phyloP scores from a whole-genome alignment of 129 eudicot species.

The Erigeron canadensis region DNA sequence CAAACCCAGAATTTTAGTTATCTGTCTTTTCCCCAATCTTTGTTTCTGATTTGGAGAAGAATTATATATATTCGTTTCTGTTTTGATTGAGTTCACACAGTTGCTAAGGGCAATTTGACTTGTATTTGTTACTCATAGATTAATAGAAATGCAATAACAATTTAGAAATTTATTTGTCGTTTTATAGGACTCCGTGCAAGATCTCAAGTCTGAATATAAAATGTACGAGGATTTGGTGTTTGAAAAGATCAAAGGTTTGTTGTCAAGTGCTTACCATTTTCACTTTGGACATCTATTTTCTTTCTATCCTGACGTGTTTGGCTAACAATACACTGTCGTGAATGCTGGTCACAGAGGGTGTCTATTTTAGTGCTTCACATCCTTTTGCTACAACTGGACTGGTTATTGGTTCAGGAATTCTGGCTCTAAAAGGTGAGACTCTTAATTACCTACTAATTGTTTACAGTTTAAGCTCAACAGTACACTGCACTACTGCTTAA shows the following conservation, averaged over 20 bases:
- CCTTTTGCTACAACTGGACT: conserved; percentile 71
- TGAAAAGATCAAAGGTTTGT: conserved; percentile 78
- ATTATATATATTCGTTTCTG: too few relatives aligned
- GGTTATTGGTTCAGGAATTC: conserved; percentile 60
- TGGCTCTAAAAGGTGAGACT: conserved; percentile 64
- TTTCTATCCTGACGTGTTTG: conserved; percentile 2
- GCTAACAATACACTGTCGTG: conserved; percentile 13
- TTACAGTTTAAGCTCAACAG: conserved; percentile 16
- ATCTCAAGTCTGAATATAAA: conserved; percentile 56
- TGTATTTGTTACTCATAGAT: not conserved
- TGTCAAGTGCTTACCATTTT: not conserved
- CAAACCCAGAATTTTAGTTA: too few relatives aligned
- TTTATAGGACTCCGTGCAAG: conserved; percentile 66
- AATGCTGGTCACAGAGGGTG: conserved; percentile 63
- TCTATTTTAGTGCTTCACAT: conserved; percentile 64
- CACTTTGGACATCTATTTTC: not conserved
- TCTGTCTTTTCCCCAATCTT: too few relatives aligned
- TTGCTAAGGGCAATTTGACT: not conserved
- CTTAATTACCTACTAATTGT: not conserved
- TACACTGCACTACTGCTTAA: conserved; percentile 18
- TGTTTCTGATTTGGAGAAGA: too few relatives aligned
- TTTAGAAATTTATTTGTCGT: conserved; percentile 18
- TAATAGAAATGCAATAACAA: not conserved
- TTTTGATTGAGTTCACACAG: too few relatives aligned
- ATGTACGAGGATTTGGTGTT: conserved; percentile 66